A percentile compares a stretch with the other conserved stretches of the same genome.
Evolutionary conservation across 2,329 filamentous ascomycete genomes (phyloP).

Genomic region (Mollisiaceae sp.): DNA sequence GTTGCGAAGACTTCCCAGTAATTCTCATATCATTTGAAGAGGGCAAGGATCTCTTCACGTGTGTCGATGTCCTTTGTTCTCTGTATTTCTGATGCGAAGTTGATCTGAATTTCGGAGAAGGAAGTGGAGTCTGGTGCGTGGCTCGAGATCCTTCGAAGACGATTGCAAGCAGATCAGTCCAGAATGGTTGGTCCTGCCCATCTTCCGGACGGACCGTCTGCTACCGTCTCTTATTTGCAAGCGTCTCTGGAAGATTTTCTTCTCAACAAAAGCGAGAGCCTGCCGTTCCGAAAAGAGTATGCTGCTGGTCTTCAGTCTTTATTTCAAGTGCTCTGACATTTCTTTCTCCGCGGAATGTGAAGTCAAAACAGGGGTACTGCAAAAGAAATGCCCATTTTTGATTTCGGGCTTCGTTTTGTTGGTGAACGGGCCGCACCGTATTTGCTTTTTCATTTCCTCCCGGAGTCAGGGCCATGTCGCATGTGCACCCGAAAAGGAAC

Average conservation of each 20-base stretch:
- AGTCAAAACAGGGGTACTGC: not conserved
- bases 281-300: not conserved
- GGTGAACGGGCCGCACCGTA: not conserved
- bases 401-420: too few relatives aligned
- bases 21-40: not conserved
- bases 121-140: not conserved
- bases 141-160: not conserved
- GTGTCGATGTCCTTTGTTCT: not conserved
- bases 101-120: not conserved
- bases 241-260: not conserved
- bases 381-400: not conserved
- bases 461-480: too few relatives aligned
- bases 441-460: constrained; percentile 1
- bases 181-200: not conserved
- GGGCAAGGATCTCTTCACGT: not conserved
- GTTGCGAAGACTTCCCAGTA: not conserved
- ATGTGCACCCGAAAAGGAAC: not conserved
- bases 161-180: not conserved
- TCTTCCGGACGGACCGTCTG: not conserved
- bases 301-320: not conserved
- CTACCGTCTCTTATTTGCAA: not conserved
- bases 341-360: constrained; percentile 1
- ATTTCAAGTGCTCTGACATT: not conserved
- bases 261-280: not conserved
- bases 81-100: not conserved